phyloP scores from a whole-genome alignment of 345 rosid genomes.

The Citrus sp. region DNA sequence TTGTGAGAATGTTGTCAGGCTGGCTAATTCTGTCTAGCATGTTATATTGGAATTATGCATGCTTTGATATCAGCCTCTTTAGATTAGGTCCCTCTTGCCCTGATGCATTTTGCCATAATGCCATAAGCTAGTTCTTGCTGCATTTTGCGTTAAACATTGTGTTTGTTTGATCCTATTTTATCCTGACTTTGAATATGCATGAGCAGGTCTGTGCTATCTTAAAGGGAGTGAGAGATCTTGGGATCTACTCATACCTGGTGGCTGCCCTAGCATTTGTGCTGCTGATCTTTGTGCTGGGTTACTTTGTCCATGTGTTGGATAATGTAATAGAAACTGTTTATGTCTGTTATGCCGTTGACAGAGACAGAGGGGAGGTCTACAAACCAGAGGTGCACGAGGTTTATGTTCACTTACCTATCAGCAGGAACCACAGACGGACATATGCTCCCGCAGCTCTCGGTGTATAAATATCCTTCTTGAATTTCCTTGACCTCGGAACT shows the following conservation, averaged over 20 bases:
- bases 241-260: conserved; percentile 51
- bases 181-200: background rate
- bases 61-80: background rate
- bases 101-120: background rate
- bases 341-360: conserved; percentile 76
- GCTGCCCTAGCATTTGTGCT: conserved; percentile 63
- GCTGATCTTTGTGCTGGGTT: conserved; percentile 51
- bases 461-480: conserved; percentile 30
- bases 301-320: conserved; percentile 79
- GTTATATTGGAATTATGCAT: background rate
- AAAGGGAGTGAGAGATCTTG: conserved; percentile 57
- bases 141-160: background rate
- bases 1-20: background rate
- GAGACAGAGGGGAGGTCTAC: conserved; percentile 80
- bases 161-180: background rate
- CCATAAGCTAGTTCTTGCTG: background rate
- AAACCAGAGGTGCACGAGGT: conserved; percentile 88
- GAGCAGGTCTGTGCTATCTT: conserved; percentile 68
- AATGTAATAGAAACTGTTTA: conserved; percentile 81
- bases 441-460: conserved; percentile 28
- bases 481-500: background rate
- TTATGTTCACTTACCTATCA: conserved; percentile 69
- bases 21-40: background rate
- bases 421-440: conserved; percentile 50
- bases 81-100: background rate